Evolutionary conservation across 2,329 filamentous ascomycete genomes (phyloP), one percentile per base, ranked within the genome.

Genomic region (Basipetospora sp.): DNA sequence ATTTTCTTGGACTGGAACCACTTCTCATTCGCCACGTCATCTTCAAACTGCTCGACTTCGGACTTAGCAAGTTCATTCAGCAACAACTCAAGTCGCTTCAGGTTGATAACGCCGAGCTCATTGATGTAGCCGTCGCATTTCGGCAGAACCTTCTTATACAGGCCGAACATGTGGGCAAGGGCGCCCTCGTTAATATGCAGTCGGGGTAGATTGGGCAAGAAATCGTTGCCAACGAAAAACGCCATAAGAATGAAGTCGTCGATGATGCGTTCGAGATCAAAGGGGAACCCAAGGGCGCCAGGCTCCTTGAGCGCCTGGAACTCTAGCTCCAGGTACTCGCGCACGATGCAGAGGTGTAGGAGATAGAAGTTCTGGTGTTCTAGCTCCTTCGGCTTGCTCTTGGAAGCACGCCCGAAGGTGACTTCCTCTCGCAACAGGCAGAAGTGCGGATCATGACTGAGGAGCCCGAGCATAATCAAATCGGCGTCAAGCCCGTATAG

Each of bases 211-310:
- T 98, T 94, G 3, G 90, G 90, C 57, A 98, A 71, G 63, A 98
- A 98, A 71, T 98, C 90, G 59, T 98, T 98, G 54, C 90, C 90
- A 50, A 98, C 85, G 58, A 98, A 98, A 64, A 98, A 98, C 34
- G 87, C 88, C 86, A 98, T 94, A 43, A 98, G 73, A 54, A 98
- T 96, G 59, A 98, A 98, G 65, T 98, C 90, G 56, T 98, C 90
- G 62, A 98, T 96, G 52, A 98, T 77, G 45, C 81, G 76, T 64
- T 98, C 90, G 69, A 98, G 80, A 53, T 98, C 82, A 53, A 92
- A 98, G 34, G 74, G 65, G 50, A 94, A 87, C 29, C 64, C 67
- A 48, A 94, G 65, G 48, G 66, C 64, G 14, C 77, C 80, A 16
- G 80, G 71, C 51, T 78, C 63, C 57, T 90, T 77, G 48, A 98